Evolutionary conservation across 116 monocot genomes (phyloP).

Genomic region (Dioscorea cayenensis): DNA sequence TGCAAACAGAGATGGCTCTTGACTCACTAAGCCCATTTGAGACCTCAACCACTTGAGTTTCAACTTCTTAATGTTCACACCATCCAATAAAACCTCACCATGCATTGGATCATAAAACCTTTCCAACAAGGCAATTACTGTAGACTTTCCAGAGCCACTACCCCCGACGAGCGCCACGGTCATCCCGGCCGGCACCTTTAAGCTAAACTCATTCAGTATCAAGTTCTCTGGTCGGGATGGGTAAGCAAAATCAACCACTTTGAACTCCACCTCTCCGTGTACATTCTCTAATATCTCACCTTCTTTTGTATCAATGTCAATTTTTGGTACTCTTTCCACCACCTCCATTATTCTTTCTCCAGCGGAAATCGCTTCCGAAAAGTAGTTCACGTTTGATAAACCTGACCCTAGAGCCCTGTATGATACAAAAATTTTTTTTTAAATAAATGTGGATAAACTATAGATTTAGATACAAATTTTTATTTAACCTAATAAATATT

Average conservation of each 20-base stretch:
- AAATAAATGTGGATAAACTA: too few relatives aligned
- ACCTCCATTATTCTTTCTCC: conserved; percentile 39
- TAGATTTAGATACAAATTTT: too few relatives aligned
- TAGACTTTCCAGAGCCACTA: conserved; percentile 58
- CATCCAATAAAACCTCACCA: conserved; percentile 37
- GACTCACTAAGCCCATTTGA: too few relatives aligned
- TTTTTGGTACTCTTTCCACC: conserved; percentile 31
- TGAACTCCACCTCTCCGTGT: conserved; percentile 44
- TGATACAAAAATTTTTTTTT: too few relatives aligned
- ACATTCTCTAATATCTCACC: conserved; percentile 28
- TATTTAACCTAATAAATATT: background rate
- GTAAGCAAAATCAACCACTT: conserved; percentile 38
- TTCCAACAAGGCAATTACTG: conserved; percentile 44
- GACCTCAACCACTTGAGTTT: too few relatives aligned
- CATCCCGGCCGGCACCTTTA: conserved; percentile 35
- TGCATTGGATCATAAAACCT: conserved; percentile 43
- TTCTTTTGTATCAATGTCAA: conserved; percentile 35
- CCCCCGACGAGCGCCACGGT: conserved; percentile 51
- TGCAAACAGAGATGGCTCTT: too few relatives aligned
- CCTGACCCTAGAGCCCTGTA: conserved; percentile 12
- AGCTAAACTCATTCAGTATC: conserved; percentile 24
- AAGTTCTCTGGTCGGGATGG: conserved; percentile 35
- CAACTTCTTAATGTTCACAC: conserved; percentile 27
- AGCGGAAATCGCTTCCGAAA: conserved; percentile 43
- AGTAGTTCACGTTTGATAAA: conserved; percentile 44